These are phyloP conservation scores for Cyberlindnera euphorbiae DNA, from an alignment of 805 yeast genomes.

Conservation along the genomic window DNA sequence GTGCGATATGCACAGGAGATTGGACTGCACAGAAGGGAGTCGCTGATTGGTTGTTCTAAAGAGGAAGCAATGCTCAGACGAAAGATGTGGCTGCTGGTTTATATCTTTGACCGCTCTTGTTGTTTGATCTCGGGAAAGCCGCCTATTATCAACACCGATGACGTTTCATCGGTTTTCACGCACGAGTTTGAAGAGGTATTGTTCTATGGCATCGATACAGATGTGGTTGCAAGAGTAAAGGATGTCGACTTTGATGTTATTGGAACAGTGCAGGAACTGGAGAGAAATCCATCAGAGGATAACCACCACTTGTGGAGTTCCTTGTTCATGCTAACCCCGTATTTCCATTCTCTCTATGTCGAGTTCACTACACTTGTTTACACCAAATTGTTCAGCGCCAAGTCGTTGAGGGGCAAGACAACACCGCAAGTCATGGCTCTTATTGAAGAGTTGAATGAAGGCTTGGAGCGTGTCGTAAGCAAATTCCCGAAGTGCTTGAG, in stretches of 20 bases:
- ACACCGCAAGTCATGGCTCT: conserved; percentile 14
- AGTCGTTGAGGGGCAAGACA: conserved; percentile 14
- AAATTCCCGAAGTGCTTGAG: conserved; percentile 12
- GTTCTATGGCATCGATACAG: conserved; percentile 3
- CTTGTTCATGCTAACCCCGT: conserved; percentile 7
- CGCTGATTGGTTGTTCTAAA: conserved; percentile 32
- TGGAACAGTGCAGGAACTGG: conserved; percentile 3
- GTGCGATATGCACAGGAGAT: conserved; percentile 51
- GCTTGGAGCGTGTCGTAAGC: conserved; percentile 12
- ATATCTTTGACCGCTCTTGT: conserved; percentile 39
- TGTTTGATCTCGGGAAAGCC: conserved; percentile 46
- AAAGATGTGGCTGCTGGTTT: conserved; percentile 46
- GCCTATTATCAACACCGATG: conserved; percentile 38
- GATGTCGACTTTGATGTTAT: conserved; percentile 6
- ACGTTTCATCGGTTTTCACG: conserved; percentile 24
- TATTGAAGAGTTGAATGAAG: conserved; percentile 16
- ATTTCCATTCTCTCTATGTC: conserved; percentile 8
- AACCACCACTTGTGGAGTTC: conserved; percentile 7
- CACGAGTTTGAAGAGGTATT: conserved; percentile 10
- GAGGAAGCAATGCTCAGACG: conserved; percentile 36
- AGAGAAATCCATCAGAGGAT: neutral
- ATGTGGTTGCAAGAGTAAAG: conserved; percentile 3
- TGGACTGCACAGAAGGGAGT: conserved; percentile 51
- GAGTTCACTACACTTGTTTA: conserved; percentile 17
- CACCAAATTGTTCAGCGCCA: conserved; percentile 17